phyloP scores from a whole-genome alignment of 2,329 filamentous ascomycete genomes.

The Claviceps lovelessii region DNA sequence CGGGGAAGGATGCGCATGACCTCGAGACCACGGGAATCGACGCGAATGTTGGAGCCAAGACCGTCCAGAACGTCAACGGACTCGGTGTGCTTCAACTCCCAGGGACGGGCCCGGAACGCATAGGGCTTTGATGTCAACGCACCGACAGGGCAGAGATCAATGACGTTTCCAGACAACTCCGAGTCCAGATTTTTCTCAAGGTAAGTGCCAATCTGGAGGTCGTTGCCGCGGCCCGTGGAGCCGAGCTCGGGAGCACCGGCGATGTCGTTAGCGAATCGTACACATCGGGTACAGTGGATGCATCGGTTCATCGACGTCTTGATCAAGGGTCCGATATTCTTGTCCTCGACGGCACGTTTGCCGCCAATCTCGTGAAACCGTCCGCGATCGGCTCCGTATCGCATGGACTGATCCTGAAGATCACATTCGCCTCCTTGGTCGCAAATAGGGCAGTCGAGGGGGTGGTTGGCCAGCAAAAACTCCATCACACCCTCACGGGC shows the following conservation, averaged over 20 bases:
- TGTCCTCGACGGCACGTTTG: conserved; percentile 97
- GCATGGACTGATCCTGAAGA: conserved; percentile 98
- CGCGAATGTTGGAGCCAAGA: conserved; percentile 83
- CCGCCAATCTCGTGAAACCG: conserved; percentile 91
- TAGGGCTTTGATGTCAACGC: conserved; percentile 95
- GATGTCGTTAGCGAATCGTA: conserved; percentile 95
- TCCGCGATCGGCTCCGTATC: conserved; percentile 89
- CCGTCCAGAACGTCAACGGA: conserved; percentile 89
- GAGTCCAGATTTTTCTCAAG: conserved; percentile 87
- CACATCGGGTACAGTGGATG: conserved; percentile 96
- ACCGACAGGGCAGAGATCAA: conserved; percentile 94
- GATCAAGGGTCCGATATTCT: conserved; percentile 95
- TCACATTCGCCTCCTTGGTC: conserved; percentile 99
- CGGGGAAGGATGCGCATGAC: conserved; percentile 90
- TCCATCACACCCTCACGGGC: conserved; percentile 98
- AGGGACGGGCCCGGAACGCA: conserved; percentile 89
- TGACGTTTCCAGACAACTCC: conserved; percentile 92
- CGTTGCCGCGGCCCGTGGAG: conserved; percentile 87
- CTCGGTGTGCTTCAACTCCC: conserved; percentile 94
- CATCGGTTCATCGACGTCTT: conserved; percentile 99
- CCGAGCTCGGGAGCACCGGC: conserved; percentile 92
- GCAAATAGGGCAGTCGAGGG: conserved; percentile 91
- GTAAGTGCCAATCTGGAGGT: conserved; percentile 96
- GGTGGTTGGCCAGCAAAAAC: conserved; percentile 91
- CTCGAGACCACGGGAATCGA: conserved; percentile 85